These are phyloP conservation scores for Leccinum angustisporum DNA, from an alignment of 1,284 basidiomycete genomes.

Conservation along the genomic window DNA sequence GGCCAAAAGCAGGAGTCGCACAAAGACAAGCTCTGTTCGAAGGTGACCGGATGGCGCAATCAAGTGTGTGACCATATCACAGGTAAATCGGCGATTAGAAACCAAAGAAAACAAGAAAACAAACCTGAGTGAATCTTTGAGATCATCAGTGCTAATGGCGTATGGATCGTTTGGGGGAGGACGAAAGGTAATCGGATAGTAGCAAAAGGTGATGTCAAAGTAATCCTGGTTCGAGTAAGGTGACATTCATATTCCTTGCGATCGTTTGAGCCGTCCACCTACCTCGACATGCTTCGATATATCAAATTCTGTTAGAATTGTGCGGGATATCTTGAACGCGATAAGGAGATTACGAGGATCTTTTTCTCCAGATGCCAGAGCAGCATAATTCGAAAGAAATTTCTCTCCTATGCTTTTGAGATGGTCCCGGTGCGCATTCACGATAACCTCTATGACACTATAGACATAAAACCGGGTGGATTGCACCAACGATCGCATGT, in stretches of 20 bases:
- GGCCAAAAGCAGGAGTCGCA: conserved; percentile 82
- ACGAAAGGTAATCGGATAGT: conserved; percentile 97
- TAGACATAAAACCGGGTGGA: conserved; percentile 83
- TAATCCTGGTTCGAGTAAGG: conserved; percentile 58
- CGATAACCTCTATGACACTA: conserved; percentile 77
- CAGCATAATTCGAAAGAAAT: conserved; percentile 78
- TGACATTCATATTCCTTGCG: not conserved
- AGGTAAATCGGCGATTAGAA: conserved; percentile 24
- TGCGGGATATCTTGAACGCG: conserved; percentile 84
- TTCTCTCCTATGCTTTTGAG: conserved; percentile 70
- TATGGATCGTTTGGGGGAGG: conserved; percentile 95
- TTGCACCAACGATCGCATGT: conserved; percentile 82
- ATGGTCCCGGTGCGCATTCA: conserved; percentile 71
- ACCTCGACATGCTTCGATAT: conserved; percentile 76
- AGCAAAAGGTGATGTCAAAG: conserved; percentile 97
- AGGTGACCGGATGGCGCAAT: not conserved
- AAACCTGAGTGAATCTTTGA: conserved; percentile 74
- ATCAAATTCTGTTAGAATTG: conserved; percentile 88
- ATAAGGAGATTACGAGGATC: conserved; percentile 94
- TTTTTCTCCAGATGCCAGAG: conserved; percentile 91
- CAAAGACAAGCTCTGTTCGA: conserved; percentile 58
- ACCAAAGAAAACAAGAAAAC: not conserved
- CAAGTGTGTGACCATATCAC: not conserved
- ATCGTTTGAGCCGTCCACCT: conserved; percentile 22
- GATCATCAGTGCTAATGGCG: conserved; percentile 87